Evolutionary conservation across 108 stramenopile genomes (phyloP), one percentile per base, ranked within the genome.

Genomic region (Parietichytrium sp.): DNA sequence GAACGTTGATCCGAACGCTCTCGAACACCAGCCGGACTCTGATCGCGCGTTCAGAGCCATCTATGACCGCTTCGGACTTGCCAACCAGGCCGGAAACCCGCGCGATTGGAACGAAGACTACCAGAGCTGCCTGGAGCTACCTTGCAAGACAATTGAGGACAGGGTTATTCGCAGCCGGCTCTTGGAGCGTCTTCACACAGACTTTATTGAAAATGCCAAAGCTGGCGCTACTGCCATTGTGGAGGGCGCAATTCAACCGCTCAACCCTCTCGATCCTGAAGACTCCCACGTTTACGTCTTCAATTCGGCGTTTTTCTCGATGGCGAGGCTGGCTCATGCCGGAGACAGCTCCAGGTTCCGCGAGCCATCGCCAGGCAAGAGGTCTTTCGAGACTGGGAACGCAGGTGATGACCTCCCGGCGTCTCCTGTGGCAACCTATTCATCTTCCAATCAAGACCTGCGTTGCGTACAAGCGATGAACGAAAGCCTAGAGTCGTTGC

Each of bases 81-180:
- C 78, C 78, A 23, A 78, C 47, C 27, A 45, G 45, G 47, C 7
- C 7, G 78, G 78, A 4, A 47, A 47, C 47, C 45, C 78, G 13
- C 78, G 78, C 48, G 97, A 98, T 83, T 98, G 97, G 97, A 96
- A 97, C 79, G 96, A 97, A 61, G 96, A 97, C 83, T 86, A 94
- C 15, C 96, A 96, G 84, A 80, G 86, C 72, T 91, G 92, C 10
- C 82, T 94, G 47, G 95, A 96, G 83, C 89, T 97, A 90, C 89
- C 92, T 25, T 89, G 81, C 15, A 83, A 79, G 29, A 91, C 84
- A 16, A 78, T 94, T 15, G 85, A 54, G 26, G 91, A 96, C 79
- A 83, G 93, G 27, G 85, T 94, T 48, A 92, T 94, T 52, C 89
- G 95, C 33, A 93, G 92, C 25, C 89, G 95, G 81, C 79, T 94